These are phyloP conservation scores for Rhododendron henanense DNA, from an alignment of 148 eudicot species.

Conservation along the genomic window DNA sequence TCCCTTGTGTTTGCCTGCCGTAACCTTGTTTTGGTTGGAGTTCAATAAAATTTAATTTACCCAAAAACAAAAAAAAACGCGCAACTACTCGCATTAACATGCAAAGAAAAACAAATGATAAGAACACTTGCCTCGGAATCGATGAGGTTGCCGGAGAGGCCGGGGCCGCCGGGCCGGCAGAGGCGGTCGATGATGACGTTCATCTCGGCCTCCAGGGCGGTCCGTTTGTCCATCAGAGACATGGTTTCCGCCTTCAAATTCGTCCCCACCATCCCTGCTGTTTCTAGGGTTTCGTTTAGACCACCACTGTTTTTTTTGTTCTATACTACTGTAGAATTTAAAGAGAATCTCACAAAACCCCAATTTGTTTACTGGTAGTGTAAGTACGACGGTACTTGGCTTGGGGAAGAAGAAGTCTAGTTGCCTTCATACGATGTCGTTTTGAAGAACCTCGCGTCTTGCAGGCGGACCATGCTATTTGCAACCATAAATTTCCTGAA, in stretches of 20 bases:
- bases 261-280: constrained; percentile 58
- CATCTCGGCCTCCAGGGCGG: constrained; percentile 65
- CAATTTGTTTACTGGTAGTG: too few species aligned
- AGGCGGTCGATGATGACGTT: constrained; percentile 67
- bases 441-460: too few species aligned
- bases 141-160: constrained; percentile 71
- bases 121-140: constrained; percentile 50
- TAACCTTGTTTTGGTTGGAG: too few species aligned
- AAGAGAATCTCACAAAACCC: neutral
- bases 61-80: too few species aligned
- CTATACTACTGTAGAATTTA: neutral
- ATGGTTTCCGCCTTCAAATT: constrained; percentile 75
- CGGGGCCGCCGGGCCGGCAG: constrained; percentile 65
- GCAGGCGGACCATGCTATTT: too few species aligned
- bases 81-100: neutral
- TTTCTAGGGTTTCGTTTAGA: neutral
- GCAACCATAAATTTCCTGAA: rapidly evolving
- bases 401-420: too few species aligned
- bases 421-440: too few species aligned
- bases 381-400: too few species aligned
- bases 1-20: too few species aligned
- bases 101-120: neutral
- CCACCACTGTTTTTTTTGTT: neutral
- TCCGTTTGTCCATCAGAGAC: constrained; percentile 64
- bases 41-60: too few species aligned